Conservation (phyloP, 257 asterid species). For the Primulina tabacum region DNA sequence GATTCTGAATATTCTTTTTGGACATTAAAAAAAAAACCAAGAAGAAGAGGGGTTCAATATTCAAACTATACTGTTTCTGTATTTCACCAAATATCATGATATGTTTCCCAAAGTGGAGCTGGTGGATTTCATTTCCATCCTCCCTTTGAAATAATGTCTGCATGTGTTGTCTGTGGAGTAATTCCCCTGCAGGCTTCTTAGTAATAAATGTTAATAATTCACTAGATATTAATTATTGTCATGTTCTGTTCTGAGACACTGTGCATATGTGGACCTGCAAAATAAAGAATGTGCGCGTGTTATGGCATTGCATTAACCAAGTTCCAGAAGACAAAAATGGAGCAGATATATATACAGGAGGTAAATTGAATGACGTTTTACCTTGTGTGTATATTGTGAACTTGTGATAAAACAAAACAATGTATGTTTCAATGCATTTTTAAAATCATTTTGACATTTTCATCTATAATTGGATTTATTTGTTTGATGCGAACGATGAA, state of each 20-base stretch:
- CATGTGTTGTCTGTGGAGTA: not conserved
- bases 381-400: too few species aligned
- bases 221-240: not conserved
- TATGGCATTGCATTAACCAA: too few species aligned
- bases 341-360: too few species aligned
- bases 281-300: too few species aligned
- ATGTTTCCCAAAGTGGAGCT: constrained; percentile 44
- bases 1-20: constrained; percentile 24
- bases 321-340: too few species aligned
- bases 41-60: not conserved
- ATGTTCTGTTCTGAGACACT: not conserved
- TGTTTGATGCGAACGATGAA: too few species aligned
- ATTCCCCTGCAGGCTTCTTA: not conserved
- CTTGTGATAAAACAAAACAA: too few species aligned
- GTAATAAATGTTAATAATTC: not conserved
- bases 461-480: too few species aligned
- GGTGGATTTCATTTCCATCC: not conserved
- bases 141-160: not conserved
- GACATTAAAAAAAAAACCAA: constrained; percentile 9
- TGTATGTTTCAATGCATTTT: too few species aligned
- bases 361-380: too few species aligned
- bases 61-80: constrained; percentile 26
- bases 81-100: constrained; percentile 37
- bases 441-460: too few species aligned
- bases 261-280: not conserved